Evolutionary conservation across 2,329 filamentous ascomycete species (phyloP).

Genomic region (Beauveria asiatica): DNA sequence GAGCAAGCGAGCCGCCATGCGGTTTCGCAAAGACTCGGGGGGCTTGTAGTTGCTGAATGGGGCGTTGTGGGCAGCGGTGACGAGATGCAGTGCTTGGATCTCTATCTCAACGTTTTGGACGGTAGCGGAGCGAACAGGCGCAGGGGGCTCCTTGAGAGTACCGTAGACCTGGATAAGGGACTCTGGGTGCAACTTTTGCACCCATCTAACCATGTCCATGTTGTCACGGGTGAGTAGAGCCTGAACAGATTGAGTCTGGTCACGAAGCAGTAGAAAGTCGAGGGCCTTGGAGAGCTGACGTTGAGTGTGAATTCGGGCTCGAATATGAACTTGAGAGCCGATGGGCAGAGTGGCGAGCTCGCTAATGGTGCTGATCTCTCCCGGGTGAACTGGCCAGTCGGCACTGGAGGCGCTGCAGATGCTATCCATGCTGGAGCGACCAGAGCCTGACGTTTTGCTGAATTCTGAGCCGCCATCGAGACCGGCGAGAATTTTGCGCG

Average conservation of each 20-base stretch:
- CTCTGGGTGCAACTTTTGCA: constrained; percentile 71
- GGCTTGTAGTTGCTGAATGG: constrained; percentile 52
- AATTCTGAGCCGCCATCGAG: constrained; percentile 9
- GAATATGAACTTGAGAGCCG: constrained; percentile 33
- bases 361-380: constrained; percentile 30
- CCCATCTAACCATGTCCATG: constrained; percentile 77
- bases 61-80: constrained; percentile 41
- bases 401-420: constrained; percentile 27
- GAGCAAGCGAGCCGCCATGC: constrained; percentile 70
- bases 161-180: constrained; percentile 71
- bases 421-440: constrained; percentile 21
- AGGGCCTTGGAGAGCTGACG: constrained; percentile 74
- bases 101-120: constrained; percentile 70
- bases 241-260: constrained; percentile 70
- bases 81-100: constrained; percentile 46
- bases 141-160: constrained; percentile 61
- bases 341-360: constrained; percentile 29
- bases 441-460: constrained; percentile 6
- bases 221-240: constrained; percentile 55
- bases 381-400: constrained; percentile 31
- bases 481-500: constrained; percentile 9
- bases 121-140: constrained; percentile 66
- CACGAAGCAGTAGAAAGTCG: constrained; percentile 78
- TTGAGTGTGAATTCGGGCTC: constrained; percentile 47
- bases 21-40: constrained; percentile 56